Evolutionary conservation across 176 grass and related monocot species (phyloP).

Genomic region (Phyllostachys edulis): DNA sequence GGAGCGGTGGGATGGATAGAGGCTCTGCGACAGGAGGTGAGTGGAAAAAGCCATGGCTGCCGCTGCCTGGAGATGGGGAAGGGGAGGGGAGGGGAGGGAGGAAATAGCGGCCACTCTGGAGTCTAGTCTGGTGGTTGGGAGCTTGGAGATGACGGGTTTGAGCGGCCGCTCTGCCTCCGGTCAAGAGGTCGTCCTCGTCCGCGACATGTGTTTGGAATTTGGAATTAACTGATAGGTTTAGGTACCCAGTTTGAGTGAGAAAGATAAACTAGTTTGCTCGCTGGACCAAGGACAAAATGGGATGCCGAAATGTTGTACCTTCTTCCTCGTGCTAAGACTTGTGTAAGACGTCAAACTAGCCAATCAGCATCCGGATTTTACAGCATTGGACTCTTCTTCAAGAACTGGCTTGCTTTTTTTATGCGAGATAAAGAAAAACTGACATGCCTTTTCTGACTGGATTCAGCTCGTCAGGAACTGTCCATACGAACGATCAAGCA

Average conservation of each 20-base stretch:
- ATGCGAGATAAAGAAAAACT: not conserved
- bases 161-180: not conserved
- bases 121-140: not conserved
- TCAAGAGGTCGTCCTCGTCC: conserved; percentile 26
- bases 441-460: not conserved
- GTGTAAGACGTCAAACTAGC: not conserved
- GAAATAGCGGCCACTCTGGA: too few species aligned
- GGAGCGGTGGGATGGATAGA: conserved; percentile 37
- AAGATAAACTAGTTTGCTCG: not conserved
- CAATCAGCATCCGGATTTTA: not conserved
- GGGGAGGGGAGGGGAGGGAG: not conserved
- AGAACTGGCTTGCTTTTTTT: not conserved
- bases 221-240: not conserved
- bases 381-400: too few species aligned
- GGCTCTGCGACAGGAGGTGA: conserved; percentile 64
- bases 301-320: not conserved
- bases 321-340: conserved; percentile 5
- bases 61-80: not conserved
- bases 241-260: not conserved
- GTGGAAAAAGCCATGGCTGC: conserved; percentile 61
- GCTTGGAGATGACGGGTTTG: not conserved
- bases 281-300: not conserved
- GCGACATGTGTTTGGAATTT: conserved; percentile 47
- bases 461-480: not conserved
- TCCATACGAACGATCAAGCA: not conserved